These are phyloP conservation scores for Tripidium arundinaceum DNA, from an alignment of 202 grass and related monocot species.

Conservation along the genomic window DNA sequence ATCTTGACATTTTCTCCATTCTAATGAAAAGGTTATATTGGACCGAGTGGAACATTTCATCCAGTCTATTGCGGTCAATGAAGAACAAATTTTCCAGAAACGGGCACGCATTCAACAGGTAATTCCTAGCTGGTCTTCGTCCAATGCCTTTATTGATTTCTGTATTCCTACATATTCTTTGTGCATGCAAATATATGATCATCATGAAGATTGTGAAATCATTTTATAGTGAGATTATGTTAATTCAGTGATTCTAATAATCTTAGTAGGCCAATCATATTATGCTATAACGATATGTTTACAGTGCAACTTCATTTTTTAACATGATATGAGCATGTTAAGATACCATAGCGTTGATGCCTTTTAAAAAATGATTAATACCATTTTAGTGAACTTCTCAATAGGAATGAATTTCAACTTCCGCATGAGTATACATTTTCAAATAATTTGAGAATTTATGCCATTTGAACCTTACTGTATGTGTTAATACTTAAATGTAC, in stretches of 20 bases:
- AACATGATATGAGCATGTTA: no score
- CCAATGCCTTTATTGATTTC: conserved; percentile 20
- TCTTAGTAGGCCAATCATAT: no score
- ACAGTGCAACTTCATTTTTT: no score
- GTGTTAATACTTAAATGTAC: conserved; percentile 5
- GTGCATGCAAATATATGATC: conserved; percentile 18
- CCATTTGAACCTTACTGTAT: not conserved
- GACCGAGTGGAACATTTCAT: conserved; percentile 95
- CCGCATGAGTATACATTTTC: not conserved
- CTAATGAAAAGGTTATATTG: conserved; percentile 62
- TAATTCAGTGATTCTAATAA: no score
- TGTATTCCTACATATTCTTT: conserved; percentile 12
- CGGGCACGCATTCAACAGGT: conserved; percentile 94
- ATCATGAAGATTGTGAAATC: not conserved
- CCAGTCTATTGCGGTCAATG: conserved; percentile 72
- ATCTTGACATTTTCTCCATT: conserved; percentile 34
- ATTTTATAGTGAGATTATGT: conserved; percentile 2
- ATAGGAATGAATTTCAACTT: not conserved
- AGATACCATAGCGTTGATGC: no score
- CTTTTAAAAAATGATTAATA: no score
- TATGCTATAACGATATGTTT: no score
- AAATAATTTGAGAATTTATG: conserved; percentile 15
- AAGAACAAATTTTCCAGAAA: conserved; percentile 99
- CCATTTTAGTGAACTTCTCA: conserved; percentile 1
- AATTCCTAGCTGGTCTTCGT: conserved; percentile 23